These are phyloP conservation scores for Aureobasidium zeae DNA, from an alignment of 2,329 filamentous ascomycete species.

Conservation along the genomic window DNA sequence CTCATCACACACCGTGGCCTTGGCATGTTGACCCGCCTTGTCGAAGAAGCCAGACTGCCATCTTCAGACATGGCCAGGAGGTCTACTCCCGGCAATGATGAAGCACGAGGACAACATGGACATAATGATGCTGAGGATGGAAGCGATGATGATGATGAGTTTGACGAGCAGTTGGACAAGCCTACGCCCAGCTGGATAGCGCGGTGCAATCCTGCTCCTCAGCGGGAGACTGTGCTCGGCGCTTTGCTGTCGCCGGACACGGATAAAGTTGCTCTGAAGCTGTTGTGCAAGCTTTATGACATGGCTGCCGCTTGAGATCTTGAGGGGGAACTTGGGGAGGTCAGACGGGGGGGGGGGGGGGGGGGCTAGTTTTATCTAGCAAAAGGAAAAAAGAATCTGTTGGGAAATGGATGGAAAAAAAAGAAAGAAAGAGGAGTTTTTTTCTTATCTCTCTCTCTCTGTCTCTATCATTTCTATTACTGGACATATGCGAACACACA, in stretches of 20 bases:
- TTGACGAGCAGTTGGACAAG: constrained; percentile 18
- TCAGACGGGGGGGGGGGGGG: too few species aligned
- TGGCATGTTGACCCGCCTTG: constrained; percentile 38
- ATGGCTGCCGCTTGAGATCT: constrained; percentile 22
- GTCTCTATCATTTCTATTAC: too few species aligned
- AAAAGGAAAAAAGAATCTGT: too few species aligned
- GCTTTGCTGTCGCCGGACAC: constrained; percentile 37
- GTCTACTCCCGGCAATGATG: constrained; percentile 6
- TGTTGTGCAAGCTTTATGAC: constrained; percentile 31
- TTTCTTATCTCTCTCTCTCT: too few species aligned
- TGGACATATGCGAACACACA: too few species aligned
- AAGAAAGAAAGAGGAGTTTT: too few species aligned
- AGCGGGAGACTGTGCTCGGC: constrained; percentile 38
- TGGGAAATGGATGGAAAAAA: too few species aligned
- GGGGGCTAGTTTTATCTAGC: too few species aligned
- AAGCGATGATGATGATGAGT: constrained; percentile 20
- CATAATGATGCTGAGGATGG: constrained; percentile 24
- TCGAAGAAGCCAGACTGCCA: constrained; percentile 32
- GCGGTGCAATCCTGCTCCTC: constrained; percentile 38
- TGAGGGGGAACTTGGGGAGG: too few species aligned
- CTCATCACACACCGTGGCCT: constrained; percentile 36
- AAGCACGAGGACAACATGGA: constrained; percentile 15
- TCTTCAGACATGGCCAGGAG: constrained; percentile 19
- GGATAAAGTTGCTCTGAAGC: constrained; percentile 36
- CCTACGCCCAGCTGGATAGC: constrained; percentile 10